Percentiles rank a stretch among this genome's conserved stretches.
Conservation (phyloP, 2,329 filamentous ascomycete genomes). For the Clonostachys rhizophaga region DNA sequence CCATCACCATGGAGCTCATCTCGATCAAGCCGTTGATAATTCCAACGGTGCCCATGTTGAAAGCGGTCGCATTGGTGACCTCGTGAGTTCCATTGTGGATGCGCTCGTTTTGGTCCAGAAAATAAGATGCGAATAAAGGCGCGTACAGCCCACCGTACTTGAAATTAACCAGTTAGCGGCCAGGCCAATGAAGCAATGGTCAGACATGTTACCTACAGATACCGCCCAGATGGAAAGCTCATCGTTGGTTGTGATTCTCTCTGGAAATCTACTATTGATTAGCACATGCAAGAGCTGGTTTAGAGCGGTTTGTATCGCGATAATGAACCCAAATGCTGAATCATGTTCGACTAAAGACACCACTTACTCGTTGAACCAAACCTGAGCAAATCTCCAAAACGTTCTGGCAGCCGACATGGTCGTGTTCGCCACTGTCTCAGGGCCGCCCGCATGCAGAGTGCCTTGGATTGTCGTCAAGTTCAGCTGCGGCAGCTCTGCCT, state of each 20-base stretch:
- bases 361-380: conserved; percentile 37
- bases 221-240: conserved; percentile 61
- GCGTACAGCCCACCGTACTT: conserved; percentile 6
- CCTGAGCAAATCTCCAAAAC: conserved; percentile 59
- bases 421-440: conserved; percentile 27
- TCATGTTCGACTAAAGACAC: background rate
- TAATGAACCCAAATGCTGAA: no score
- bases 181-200: background rate
- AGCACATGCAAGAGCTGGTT: background rate
- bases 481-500: background rate
- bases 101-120: conserved; percentile 4
- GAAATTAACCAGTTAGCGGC: background rate
- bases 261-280: conserved; percentile 35
- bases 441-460: conserved; percentile 4
- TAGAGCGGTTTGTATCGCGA: background rate
- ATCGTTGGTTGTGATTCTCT: conserved; percentile 41
- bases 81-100: conserved; percentile 3
- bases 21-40: conserved; percentile 67
- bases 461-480: conserved; percentile 9
- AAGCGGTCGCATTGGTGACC: conserved; percentile 29
- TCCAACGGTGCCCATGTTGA: conserved; percentile 53
- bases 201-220: conserved; percentile 23
- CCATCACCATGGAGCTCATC: conserved; percentile 48
- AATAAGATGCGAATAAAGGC: conserved; percentile 2
- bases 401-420: conserved; percentile 46